phyloP scores from a whole-genome alignment of 495 filamentous ascomycete species.

The Aspergillus egyptiacus region DNA sequence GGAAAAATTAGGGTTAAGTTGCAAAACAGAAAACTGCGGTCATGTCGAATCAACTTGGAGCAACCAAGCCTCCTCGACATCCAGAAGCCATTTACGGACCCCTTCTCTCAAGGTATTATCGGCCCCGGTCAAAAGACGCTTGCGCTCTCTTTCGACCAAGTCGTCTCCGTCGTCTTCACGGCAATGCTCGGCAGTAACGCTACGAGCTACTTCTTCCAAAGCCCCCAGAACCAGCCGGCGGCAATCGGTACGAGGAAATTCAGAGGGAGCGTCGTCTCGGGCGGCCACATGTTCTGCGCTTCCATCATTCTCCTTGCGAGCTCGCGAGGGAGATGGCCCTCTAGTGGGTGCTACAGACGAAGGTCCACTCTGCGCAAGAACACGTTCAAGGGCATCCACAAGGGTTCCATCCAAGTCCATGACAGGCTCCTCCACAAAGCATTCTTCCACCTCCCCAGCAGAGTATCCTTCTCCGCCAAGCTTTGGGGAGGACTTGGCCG shows the following conservation, averaged over 20 bases:
- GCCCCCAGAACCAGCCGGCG: conserved; percentile 57
- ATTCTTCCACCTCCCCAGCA: conserved; percentile 48
- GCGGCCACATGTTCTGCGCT: conserved; percentile 1
- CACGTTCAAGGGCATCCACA: conserved; percentile 69
- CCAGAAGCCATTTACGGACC: conserved; percentile 57
- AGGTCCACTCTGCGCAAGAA: conserved; percentile 55
- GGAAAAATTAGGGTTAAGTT: not conserved
- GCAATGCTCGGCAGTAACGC: conserved; percentile 51
- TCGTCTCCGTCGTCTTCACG: conserved; percentile 38
- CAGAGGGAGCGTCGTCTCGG: conserved; percentile 32
- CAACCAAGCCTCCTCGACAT: conserved; percentile 50
- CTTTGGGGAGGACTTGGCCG: conserved; percentile 20
- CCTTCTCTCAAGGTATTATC: conserved; percentile 60
- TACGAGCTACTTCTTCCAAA: conserved; percentile 58
- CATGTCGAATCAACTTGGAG: no score
- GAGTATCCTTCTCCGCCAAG: conserved; percentile 19
- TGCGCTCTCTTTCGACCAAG: conserved; percentile 33
- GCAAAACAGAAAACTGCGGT: no score
- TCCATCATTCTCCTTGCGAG: conserved; percentile 29
- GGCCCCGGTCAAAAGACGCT: conserved; percentile 29
- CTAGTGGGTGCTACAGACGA: conserved; percentile 42
- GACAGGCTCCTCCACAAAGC: conserved; percentile 66
- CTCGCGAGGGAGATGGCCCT: conserved; percentile 39
- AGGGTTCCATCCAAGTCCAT: conserved; percentile 69
- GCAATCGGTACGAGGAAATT: conserved; percentile 54